Conservation (phyloP, 2,329 filamentous ascomycete genomes). For the Whalleya microplaca region DNA sequence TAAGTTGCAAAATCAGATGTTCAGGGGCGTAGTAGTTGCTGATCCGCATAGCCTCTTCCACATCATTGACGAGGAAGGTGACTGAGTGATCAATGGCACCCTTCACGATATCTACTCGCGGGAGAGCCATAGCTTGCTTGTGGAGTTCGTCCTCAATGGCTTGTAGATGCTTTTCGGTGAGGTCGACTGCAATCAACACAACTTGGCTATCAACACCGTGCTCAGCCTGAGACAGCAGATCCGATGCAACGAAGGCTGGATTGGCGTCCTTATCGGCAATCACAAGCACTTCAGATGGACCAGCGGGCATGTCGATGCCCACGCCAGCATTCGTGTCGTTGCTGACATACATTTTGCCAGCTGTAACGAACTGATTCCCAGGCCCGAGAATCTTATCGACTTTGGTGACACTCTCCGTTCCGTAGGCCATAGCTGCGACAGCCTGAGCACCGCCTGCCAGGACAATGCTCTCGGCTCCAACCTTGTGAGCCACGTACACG, state of each 20-base stretch:
- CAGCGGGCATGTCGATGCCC: conserved; percentile 97
- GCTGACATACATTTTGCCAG: conserved; percentile 96
- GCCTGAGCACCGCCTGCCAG: conserved; percentile 95
- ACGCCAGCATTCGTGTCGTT: conserved; percentile 97
- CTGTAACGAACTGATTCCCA: conserved; percentile 97
- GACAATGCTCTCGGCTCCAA: conserved; percentile 94
- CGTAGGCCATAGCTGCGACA: conserved; percentile 95
- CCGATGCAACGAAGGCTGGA: conserved; percentile 92
- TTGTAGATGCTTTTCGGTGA: conserved; percentile 71
- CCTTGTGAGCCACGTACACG: conserved; percentile 95
- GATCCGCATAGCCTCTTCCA: conserved; percentile 75
- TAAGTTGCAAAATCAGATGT: conserved; percentile 90
- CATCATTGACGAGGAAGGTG: conserved; percentile 73
- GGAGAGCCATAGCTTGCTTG: conserved; percentile 81
- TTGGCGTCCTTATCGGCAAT: conserved; percentile 87
- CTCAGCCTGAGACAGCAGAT: conserved; percentile 93
- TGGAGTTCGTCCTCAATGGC: conserved; percentile 94
- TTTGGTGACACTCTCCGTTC: conserved; percentile 90
- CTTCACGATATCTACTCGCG: conserved; percentile 89
- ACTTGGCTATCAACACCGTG: conserved; percentile 97
- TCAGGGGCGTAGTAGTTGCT: conserved; percentile 97
- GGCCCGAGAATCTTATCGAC: conserved; percentile 99
- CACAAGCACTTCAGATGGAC: conserved; percentile 95
- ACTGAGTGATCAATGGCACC: conserved; percentile 91
- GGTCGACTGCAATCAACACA: conserved; percentile 82